Evolutionary conservation across 768 basidiomycete genomes (phyloP).

Genomic region (Psilocybe azurescens): DNA sequence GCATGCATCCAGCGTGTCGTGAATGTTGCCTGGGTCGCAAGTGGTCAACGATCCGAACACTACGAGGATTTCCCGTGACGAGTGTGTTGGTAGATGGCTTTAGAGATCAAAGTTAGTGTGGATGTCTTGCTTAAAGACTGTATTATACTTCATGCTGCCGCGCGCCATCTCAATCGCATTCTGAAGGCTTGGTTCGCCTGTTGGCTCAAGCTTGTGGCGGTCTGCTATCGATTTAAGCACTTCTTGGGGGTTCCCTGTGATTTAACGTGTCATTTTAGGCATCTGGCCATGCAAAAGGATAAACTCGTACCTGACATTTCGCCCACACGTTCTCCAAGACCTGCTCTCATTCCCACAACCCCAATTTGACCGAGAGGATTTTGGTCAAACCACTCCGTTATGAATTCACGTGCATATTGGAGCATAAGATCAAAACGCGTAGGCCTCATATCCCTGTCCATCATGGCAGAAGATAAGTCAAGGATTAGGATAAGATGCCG

Average conservation of each 20-base stretch:
- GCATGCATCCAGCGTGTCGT: slow-evolving; percentile 89
- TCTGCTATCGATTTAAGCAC: slow-evolving; percentile 88
- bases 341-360: slow-evolving; percentile 89
- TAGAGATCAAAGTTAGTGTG: slow-evolving; percentile 6
- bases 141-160: slow-evolving; percentile 83
- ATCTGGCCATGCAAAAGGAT: neutral
- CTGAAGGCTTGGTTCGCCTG: slow-evolving; percentile 94
- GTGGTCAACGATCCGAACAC: slow-evolving; percentile 96
- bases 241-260: slow-evolving; percentile 91
- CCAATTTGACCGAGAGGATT: slow-evolving; percentile 98
- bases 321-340: slow-evolving; percentile 87
- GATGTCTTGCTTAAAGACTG: neutral
- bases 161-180: slow-evolving; percentile 98
- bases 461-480: slow-evolving; percentile 91
- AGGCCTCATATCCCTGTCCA: slow-evolving; percentile 95
- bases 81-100: slow-evolving; percentile 97
- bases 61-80: slow-evolving; percentile 93
- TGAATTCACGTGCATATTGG: slow-evolving; percentile 90
- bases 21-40: slow-evolving; percentile 96
- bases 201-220: slow-evolving; percentile 86
- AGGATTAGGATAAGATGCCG: slow-evolving; percentile 93
- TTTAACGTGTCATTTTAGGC: neutral
- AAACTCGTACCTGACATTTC: slow-evolving; percentile 84
- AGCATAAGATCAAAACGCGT: slow-evolving; percentile 91
- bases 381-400: slow-evolving; percentile 98